Evolutionary conservation across 305 asterid genomes (phyloP).

Genomic region (Solanum aculeatissimum): DNA sequence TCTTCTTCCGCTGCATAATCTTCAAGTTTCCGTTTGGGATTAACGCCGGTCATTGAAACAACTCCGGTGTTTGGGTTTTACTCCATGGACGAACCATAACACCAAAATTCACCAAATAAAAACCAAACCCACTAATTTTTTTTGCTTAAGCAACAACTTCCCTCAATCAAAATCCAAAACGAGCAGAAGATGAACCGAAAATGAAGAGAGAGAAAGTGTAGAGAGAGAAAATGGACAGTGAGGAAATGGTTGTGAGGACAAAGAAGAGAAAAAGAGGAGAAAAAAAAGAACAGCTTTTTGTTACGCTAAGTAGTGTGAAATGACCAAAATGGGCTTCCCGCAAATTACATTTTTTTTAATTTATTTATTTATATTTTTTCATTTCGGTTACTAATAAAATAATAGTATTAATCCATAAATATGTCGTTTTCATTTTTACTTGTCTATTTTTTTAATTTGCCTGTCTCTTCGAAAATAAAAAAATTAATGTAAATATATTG

Average conservation of each 20-base stretch:
- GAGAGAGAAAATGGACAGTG: background rate
- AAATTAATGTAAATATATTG: no score
- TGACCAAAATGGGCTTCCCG: background rate
- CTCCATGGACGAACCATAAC: background rate
- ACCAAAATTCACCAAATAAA: background rate
- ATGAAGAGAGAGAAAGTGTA: background rate
- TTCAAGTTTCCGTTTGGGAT: background rate
- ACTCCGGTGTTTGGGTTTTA: background rate
- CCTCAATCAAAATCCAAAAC: background rate
- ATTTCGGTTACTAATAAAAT: background rate
- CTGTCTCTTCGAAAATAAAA: no score
- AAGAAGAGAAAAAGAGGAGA: background rate
- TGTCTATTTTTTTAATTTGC: no score
- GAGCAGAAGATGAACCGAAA: background rate
- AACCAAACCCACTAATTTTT: background rate
- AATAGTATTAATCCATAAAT: background rate
- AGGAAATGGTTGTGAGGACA: background rate
- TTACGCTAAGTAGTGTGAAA: background rate
- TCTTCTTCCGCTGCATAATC: background rate
- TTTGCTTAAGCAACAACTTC: background rate
- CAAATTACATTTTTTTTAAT: background rate
- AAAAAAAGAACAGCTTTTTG: background rate
- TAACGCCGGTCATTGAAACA: background rate
- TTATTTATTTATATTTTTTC: background rate
- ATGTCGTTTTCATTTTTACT: no score